Evolutionary conservation across 257 asterid species (phyloP).

Genomic region (Ajuga chamaepitys): DNA sequence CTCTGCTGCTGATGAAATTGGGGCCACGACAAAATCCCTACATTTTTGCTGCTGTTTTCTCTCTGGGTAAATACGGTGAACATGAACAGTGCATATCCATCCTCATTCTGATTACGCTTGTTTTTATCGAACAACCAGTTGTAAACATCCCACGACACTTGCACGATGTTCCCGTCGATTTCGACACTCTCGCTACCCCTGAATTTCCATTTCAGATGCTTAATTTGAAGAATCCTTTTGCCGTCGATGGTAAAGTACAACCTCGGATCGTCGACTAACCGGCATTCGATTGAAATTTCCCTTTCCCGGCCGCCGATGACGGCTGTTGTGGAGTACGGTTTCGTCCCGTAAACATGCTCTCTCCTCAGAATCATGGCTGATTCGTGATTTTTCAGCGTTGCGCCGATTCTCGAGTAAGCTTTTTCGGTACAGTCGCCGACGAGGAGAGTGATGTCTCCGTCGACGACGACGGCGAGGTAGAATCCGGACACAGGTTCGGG

Average conservation of each 20-base stretch:
- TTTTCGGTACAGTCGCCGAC: constrained; percentile 36
- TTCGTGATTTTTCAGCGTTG: not conserved
- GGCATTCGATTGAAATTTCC: constrained; percentile 36
- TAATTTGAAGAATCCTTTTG: constrained; percentile 34
- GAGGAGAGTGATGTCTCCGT: constrained; percentile 29
- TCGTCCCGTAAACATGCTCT: constrained; percentile 45
- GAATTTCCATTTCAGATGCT: constrained; percentile 61
- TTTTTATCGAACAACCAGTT: constrained; percentile 40
- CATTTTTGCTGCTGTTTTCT: not conserved
- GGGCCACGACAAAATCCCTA: constrained; percentile 15
- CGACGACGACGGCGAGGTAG: constrained; percentile 31
- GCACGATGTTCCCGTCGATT: constrained; percentile 34
- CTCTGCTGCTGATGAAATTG: constrained; percentile 10
- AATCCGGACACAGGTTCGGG: constrained; percentile 53
- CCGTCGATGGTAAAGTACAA: constrained; percentile 28
- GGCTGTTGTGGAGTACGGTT: constrained; percentile 36
- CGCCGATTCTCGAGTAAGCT: constrained; percentile 8
- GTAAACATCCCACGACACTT: constrained; percentile 56
- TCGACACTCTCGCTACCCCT: constrained; percentile 53
- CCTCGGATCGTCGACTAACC: constrained; percentile 29
- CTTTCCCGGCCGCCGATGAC: constrained; percentile 29
- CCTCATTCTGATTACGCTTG: constrained; percentile 8
- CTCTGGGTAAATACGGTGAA: constrained; percentile 35
- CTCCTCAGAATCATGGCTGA: constrained; percentile 29
- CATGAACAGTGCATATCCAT: constrained; percentile 52